Evolutionary conservation across 768 basidiomycete species (phyloP).

Genomic region (Hericium erinaceus): DNA sequence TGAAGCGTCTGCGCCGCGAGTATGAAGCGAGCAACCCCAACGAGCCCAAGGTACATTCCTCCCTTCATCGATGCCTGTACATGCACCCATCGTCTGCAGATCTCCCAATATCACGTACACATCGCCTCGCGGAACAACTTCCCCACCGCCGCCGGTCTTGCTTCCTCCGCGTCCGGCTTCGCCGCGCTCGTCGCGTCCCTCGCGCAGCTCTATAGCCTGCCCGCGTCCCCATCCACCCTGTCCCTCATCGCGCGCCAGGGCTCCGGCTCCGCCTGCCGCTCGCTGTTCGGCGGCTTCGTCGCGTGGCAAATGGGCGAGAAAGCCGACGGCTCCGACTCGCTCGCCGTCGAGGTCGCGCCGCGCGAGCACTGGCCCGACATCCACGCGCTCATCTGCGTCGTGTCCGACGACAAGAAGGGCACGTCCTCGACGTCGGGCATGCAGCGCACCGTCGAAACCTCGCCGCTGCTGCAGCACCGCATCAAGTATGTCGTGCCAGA

Average conservation of each 20-base stretch:
- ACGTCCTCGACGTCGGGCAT: slow-evolving; percentile 93
- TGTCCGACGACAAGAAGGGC: slow-evolving; percentile 92
- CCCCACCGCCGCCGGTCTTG: slow-evolving; percentile 96
- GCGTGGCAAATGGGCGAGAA: slow-evolving; percentile 79
- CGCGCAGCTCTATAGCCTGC: slow-evolving; percentile 76
- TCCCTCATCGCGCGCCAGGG: slow-evolving; percentile 95
- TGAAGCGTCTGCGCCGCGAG: slow-evolving; percentile 67
- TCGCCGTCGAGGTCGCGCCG: slow-evolving; percentile 81
- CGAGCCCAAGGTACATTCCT: slow-evolving; percentile 49
- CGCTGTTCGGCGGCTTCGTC: slow-evolving; percentile 94
- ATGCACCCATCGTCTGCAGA: slow-evolving; percentile 25
- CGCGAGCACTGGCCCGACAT: slow-evolving; percentile 89
- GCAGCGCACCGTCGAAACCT: slow-evolving; percentile 96
- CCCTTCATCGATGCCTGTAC: slow-evolving; percentile 6
- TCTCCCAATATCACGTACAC: slow-evolving; percentile 69
- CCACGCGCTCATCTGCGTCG: slow-evolving; percentile 95
- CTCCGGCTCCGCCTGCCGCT: slow-evolving; percentile 95
- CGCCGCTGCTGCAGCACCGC: slow-evolving; percentile 78
- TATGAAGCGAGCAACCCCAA: slow-evolving; percentile 64
- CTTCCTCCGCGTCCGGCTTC: slow-evolving; percentile 95
- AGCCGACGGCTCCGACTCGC: slow-evolving; percentile 72
- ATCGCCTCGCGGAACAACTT: slow-evolving; percentile 97
- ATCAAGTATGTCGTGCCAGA: slow-evolving; percentile 79
- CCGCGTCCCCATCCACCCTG: slow-evolving; percentile 68
- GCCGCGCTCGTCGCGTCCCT: slow-evolving; percentile 91